phyloP scores from a whole-genome alignment of 345 rosid genomes.

The Barbarea vulgaris region DNA sequence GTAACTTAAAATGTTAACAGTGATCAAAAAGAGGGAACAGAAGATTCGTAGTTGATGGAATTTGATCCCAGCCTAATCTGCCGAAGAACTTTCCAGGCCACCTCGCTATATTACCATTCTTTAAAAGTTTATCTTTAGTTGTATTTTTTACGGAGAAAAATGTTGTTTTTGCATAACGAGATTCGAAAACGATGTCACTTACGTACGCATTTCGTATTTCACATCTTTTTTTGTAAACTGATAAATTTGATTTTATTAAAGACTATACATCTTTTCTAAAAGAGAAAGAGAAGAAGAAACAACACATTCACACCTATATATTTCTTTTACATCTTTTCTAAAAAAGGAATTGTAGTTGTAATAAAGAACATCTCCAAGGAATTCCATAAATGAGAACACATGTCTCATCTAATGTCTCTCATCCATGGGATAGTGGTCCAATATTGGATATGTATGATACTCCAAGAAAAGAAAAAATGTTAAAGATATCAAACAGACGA shows the following conservation, averaged over 20 bases:
- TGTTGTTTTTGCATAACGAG: not conserved
- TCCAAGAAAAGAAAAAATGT: not conserved
- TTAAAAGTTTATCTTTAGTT: not conserved
- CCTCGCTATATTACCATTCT: not conserved
- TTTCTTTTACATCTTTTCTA: not conserved
- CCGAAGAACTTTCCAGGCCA: not conserved
- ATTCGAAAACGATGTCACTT: not conserved
- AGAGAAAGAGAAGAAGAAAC: not conserved
- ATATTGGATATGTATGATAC: not conserved
- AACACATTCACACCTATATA: too few species aligned
- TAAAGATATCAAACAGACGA: not conserved
- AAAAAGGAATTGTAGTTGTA: not conserved
- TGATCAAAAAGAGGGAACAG: too few species aligned
- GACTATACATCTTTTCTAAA: not conserved
- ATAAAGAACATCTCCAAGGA: not conserved
- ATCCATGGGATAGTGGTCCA: conserved; percentile 5
- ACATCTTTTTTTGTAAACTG: not conserved
- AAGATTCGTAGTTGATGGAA: not conserved
- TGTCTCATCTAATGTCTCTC: not conserved
- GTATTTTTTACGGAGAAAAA: not conserved
- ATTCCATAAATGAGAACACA: not conserved
- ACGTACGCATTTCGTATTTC: too few species aligned
- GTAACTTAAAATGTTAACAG: too few species aligned
- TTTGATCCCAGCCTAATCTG: not conserved
- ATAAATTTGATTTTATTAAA: too few species aligned